A percentile compares a stretch with the other conserved stretches of the same genome.
Conservation (phyloP, 495 filamentous ascomycete species). For the Glarea lozoyensis region DNA sequence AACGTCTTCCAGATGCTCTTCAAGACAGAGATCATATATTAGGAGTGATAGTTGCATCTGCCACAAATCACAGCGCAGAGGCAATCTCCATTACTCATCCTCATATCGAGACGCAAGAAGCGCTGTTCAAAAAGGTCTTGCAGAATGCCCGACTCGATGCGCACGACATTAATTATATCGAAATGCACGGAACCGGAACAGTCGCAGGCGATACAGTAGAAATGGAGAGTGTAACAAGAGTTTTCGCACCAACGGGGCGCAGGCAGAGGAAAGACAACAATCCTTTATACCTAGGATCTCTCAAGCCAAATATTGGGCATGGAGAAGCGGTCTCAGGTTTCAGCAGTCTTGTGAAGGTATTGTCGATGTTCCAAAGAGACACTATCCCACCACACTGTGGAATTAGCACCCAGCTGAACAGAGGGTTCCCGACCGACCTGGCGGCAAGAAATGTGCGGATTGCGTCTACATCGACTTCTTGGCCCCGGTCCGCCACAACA, state of each 20-base stretch:
- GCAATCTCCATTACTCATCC: slow-evolving; percentile 73
- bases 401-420: slow-evolving; percentile 74
- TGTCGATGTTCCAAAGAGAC: slow-evolving; percentile 71
- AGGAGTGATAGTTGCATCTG: slow-evolving; percentile 54
- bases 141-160: slow-evolving; percentile 62
- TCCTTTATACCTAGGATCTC: slow-evolving; percentile 71
- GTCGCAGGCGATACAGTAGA: slow-evolving; percentile 73
- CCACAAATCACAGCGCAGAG: slow-evolving; percentile 69
- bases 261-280: slow-evolving; percentile 61
- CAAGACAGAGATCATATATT: slow-evolving; percentile 65
- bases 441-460: slow-evolving; percentile 65
- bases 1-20: slow-evolving; percentile 65
- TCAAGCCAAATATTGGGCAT: slow-evolving; percentile 85
- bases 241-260: slow-evolving; percentile 50
- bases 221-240: slow-evolving; percentile 65
- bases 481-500: slow-evolving; percentile 48
- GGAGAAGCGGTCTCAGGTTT: slow-evolving; percentile 83
- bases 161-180: slow-evolving; percentile 67
- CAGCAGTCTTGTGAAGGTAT: slow-evolving; percentile 69
- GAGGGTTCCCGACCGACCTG: slow-evolving; percentile 69
- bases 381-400: slow-evolving; percentile 78
- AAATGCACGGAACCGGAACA: slow-evolving; percentile 84
- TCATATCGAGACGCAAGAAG: slow-evolving; percentile 39
- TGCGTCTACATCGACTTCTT: slow-evolving; percentile 48
- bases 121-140: slow-evolving; percentile 46